Conservation (phyloP, 805 yeast genomes). For the Dipodascus albidus region DNA sequence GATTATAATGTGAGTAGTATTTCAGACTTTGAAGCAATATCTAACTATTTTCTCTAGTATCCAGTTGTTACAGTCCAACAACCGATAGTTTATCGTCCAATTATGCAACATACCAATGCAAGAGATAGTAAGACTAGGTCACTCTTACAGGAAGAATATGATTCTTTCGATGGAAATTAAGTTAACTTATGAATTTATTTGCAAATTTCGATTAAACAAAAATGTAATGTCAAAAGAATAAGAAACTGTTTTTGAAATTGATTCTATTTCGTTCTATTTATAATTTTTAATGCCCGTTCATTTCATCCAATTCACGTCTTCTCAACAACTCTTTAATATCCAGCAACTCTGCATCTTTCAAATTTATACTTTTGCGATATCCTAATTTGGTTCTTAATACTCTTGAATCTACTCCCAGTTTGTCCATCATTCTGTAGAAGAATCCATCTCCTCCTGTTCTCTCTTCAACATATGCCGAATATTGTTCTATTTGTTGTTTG, state of each 20-base stretch:
- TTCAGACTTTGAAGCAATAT: not conserved
- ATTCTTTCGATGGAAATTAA: constrained; percentile 11
- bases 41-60: not conserved
- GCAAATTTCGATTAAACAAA: too few relatives aligned
- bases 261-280: not conserved
- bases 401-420: too few relatives aligned
- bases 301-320: not conserved
- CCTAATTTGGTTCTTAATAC: too few relatives aligned
- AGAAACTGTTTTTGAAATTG: too few relatives aligned
- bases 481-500: not conserved
- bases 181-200: too few relatives aligned
- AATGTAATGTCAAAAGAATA: too few relatives aligned
- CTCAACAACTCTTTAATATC: not conserved
- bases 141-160: constrained; percentile 13
- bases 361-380: too few relatives aligned
- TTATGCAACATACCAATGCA: constrained; percentile 12
- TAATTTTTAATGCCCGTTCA: not conserved
- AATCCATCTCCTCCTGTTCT: too few relatives aligned
- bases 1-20: constrained; percentile 29
- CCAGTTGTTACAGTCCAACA: constrained; percentile 30
- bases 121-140: constrained; percentile 7
- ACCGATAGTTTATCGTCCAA: constrained; percentile 12
- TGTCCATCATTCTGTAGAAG: too few relatives aligned
- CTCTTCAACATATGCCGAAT: not conserved
- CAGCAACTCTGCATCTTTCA: not conserved